These are phyloP conservation scores for Camellia lanceoleosa DNA, from an alignment of 148 eudicot species.

Conservation along the genomic window DNA sequence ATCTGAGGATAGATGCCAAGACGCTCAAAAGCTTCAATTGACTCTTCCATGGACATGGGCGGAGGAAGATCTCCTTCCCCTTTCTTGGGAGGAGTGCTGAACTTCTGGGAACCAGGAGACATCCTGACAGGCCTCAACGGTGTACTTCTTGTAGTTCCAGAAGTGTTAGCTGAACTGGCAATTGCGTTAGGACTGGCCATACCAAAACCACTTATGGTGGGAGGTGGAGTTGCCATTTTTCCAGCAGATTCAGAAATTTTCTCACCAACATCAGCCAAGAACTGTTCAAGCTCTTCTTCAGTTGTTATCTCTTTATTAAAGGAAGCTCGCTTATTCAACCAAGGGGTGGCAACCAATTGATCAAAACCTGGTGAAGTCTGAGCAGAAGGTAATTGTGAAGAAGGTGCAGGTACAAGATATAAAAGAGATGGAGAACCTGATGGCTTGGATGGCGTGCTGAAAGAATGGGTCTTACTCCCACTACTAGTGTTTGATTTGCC, in stretches of 20 bases:
- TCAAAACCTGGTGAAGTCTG: conserved; percentile 58
- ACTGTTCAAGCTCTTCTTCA: conserved; percentile 77
- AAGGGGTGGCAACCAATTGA: conserved; percentile 57
- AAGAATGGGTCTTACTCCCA: conserved; percentile 51
- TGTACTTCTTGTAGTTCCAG: conserved; percentile 84
- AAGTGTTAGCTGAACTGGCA: conserved; percentile 55
- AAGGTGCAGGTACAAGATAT: conserved; percentile 52
- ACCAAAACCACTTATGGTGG: conserved; percentile 59
- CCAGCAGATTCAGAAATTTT: conserved; percentile 75
- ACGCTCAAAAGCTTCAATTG: conserved; percentile 71
- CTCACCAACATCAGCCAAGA: conserved; percentile 74
- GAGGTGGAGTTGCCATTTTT: conserved; percentile 75
- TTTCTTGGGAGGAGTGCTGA: conserved; percentile 86
- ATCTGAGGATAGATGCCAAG: conserved; percentile 82
- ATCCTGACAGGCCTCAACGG: conserved; percentile 88
- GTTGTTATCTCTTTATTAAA: conserved; percentile 66
- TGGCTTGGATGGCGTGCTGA: conserved; percentile 58
- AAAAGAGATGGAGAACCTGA: conserved; percentile 57
- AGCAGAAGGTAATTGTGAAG: conserved; percentile 50
- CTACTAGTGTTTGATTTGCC: conserved; percentile 48
- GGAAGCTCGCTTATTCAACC: conserved; percentile 74
- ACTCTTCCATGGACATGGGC: conserved; percentile 96
- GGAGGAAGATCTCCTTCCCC: conserved; percentile 87
- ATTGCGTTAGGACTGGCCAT: conserved; percentile 62
- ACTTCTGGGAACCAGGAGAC: conserved; percentile 96